Conservation (phyloP, 2,329 filamentous ascomycete species). For the Keithomyces neogunnii region DNA sequence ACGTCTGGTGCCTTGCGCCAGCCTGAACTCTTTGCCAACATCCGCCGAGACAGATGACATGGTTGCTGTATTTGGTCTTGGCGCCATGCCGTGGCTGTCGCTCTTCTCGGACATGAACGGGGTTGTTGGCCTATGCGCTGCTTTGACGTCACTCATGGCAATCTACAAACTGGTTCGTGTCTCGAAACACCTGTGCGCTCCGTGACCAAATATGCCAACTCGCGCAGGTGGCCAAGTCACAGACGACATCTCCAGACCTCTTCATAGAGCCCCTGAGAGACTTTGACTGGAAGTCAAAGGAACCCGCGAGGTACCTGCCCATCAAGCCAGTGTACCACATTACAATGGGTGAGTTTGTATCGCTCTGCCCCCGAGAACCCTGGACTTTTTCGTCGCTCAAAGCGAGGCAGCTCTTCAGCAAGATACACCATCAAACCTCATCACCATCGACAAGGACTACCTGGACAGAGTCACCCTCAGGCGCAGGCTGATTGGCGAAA, state of each 20-base stretch:
- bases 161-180: neutral
- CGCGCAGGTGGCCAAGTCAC: neutral
- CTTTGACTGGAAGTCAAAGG: constrained; percentile 31
- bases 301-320: constrained; percentile 33
- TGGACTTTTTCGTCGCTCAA: neutral
- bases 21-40: neutral
- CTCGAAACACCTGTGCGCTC: neutral
- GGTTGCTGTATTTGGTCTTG: neutral
- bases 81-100: neutral
- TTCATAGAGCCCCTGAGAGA: constrained; percentile 16
- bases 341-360: constrained; percentile 37
- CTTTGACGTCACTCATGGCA: neutral
- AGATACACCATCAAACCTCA: constrained; percentile 38
- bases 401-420: constrained; percentile 30
- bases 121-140: neutral
- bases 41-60: neutral
- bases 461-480: constrained; percentile 32
- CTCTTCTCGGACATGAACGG: neutral
- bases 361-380: neutral
- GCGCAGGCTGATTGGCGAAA: constrained; percentile 26
- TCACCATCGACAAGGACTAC: constrained; percentile 45
- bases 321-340: constrained; percentile 47
- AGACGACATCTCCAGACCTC: neutral
- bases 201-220: neutral
- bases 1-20: neutral